Conservation (phyloP, 805 yeast genomes). For the Maudiozyma bulderi region DNA sequence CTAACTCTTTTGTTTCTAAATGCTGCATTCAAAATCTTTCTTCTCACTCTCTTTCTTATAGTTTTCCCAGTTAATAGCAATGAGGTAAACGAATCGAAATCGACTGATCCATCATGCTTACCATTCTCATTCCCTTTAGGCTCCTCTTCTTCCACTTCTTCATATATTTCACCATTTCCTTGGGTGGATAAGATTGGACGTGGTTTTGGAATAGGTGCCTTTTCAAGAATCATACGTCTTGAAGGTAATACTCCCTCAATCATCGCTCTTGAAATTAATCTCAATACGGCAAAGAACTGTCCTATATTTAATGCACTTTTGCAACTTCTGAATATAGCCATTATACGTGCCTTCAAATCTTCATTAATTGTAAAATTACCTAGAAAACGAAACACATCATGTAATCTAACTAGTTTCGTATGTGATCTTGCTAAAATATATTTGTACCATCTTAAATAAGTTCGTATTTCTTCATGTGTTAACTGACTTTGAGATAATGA, state of each 20-base stretch:
- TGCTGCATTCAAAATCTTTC: slow-evolving; percentile 24
- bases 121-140: slow-evolving; percentile 10
- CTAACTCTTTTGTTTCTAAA: slow-evolving; percentile 53
- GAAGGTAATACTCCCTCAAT: slow-evolving; percentile 41
- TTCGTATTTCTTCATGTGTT: slow-evolving; percentile 66
- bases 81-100: slow-evolving; percentile 78
- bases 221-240: slow-evolving; percentile 40
- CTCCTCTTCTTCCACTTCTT: slow-evolving; percentile 28
- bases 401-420: slow-evolving; percentile 53
- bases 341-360: slow-evolving; percentile 41
- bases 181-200: slow-evolving; percentile 62
- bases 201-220: slow-evolving; percentile 70
- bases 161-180: slow-evolving; percentile 40
- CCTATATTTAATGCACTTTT: slow-evolving; percentile 65
- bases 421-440: slow-evolving; percentile 68
- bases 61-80: slow-evolving; percentile 74
- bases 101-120: slow-evolving; percentile 37
- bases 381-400: slow-evolving; percentile 72
- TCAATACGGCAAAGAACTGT: slow-evolving; percentile 78
- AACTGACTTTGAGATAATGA: slow-evolving; percentile 60
- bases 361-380: slow-evolving; percentile 60
- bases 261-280: slow-evolving; percentile 69
- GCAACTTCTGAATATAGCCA: slow-evolving; percentile 41
- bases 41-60: slow-evolving; percentile 36
- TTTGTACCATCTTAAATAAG: slow-evolving; percentile 90